Evolutionary conservation across 73 alveolate genomes (phyloP).

Genomic region (Tetrahymena thermophila): DNA sequence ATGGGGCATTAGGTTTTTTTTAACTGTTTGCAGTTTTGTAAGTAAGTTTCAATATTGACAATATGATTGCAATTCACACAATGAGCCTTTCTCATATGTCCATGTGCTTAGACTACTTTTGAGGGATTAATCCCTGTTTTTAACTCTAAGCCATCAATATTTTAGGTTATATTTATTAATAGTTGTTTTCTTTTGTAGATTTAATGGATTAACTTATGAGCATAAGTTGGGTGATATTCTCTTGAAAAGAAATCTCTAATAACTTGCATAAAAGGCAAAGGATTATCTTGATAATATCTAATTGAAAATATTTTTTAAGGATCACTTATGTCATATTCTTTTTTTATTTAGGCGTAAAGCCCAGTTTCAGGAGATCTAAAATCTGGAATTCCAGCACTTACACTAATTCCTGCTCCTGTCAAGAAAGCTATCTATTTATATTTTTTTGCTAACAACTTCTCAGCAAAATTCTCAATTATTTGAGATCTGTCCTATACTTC

Average conservation of each 20-base stretch:
- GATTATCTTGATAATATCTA: conserved; percentile 53
- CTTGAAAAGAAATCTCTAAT: conserved; percentile 37
- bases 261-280: conserved; percentile 56
- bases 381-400: conserved; percentile 93
- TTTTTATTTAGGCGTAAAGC: conserved; percentile 47
- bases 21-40: conserved; percentile 25
- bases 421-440: conserved; percentile 61
- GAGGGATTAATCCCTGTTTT: conserved; percentile 59
- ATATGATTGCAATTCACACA: conserved; percentile 38
- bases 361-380: conserved; percentile 84
- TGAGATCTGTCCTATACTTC: not conserved
- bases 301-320: conserved; percentile 63
- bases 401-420: conserved; percentile 95
- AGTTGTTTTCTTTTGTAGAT: conserved; percentile 40
- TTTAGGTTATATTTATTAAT: conserved; percentile 52
- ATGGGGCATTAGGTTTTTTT: conserved; percentile 15
- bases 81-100: conserved; percentile 42
- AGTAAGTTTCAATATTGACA: conserved; percentile 1
- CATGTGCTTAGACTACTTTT: conserved; percentile 69
- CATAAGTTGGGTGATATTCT: conserved; percentile 46
- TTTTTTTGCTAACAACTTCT: not conserved
- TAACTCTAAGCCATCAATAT: conserved; percentile 74
- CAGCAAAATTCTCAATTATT: not conserved
- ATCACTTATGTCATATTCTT: conserved; percentile 39
- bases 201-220: conserved; percentile 44